Evolutionary conservation across 2,329 filamentous ascomycete species (phyloP).

Genomic region (Thermoascus crustaceus): DNA sequence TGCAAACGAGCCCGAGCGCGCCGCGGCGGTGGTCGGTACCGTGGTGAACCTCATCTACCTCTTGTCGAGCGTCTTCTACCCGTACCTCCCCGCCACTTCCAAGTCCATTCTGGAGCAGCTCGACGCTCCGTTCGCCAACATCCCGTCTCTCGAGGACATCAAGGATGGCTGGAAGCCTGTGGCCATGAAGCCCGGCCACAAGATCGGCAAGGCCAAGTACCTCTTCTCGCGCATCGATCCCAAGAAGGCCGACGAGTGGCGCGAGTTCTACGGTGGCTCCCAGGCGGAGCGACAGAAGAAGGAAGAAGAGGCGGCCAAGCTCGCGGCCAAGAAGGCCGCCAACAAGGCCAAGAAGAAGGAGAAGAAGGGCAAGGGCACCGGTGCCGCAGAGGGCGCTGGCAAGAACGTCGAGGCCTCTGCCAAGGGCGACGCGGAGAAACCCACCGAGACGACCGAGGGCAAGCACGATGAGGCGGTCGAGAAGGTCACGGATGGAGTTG

Average conservation of each 20-base stretch:
- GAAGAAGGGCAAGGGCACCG: too few species aligned
- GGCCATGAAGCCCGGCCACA: constrained; percentile 62
- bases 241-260: constrained; percentile 77
- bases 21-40: constrained; percentile 61
- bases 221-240: constrained; percentile 77
- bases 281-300: constrained; percentile 61
- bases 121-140: constrained; percentile 46
- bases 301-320: constrained; percentile 49
- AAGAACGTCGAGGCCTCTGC: too few species aligned
- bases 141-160: constrained; percentile 46
- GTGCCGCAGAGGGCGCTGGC: too few species aligned
- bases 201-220: constrained; percentile 70
- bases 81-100: constrained; percentile 77
- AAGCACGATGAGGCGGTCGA: too few species aligned
- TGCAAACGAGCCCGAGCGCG: constrained; percentile 50
- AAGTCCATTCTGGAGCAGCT: constrained; percentile 71
- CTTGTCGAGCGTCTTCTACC: constrained; percentile 66
- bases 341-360: constrained; percentile 39
- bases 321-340: constrained; percentile 29
- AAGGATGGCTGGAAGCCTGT: constrained; percentile 54
- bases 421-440: too few species aligned
- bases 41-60: constrained; percentile 78
- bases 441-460: too few species aligned
- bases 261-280: constrained; percentile 63
- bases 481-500: too few species aligned